Evolutionary conservation across 768 basidiomycete genomes (phyloP).

Genomic region (Hypsizygus marmoreus): DNA sequence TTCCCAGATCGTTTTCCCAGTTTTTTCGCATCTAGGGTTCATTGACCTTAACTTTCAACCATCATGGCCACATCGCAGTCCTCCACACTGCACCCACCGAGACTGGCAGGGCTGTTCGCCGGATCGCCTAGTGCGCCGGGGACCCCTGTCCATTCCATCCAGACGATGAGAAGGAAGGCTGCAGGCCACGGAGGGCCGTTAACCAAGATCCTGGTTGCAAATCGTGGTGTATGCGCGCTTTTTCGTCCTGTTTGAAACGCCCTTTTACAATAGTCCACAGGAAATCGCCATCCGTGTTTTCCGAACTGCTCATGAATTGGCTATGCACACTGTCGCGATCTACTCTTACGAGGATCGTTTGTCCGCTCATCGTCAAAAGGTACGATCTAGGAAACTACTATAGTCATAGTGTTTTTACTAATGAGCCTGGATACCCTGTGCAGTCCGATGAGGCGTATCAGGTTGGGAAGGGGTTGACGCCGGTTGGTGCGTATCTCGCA

Average conservation of each 20-base stretch:
- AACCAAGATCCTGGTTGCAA: constrained; percentile 91
- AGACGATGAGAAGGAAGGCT: constrained; percentile 87
- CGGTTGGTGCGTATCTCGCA: constrained; percentile 95
- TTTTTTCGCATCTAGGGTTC: too few relatives aligned
- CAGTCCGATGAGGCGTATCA: constrained; percentile 98
- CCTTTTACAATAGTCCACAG: constrained; percentile 40
- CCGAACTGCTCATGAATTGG: constrained; percentile 96
- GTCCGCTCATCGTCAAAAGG: constrained; percentile 98
- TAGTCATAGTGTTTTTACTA: constrained; percentile 35
- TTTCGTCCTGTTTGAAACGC: constrained; percentile 5
- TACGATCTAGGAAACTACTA: constrained; percentile 26
- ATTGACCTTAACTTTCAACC: constrained; percentile 18
- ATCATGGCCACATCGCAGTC: constrained; percentile 45
- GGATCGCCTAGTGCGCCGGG: constrained; percentile 76
- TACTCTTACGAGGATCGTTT: constrained; percentile 97
- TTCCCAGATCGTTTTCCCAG: too few relatives aligned
- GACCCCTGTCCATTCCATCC: constrained; percentile 88
- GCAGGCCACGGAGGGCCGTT: constrained; percentile 89
- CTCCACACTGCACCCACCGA: constrained; percentile 64
- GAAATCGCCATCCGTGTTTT: constrained; percentile 99
- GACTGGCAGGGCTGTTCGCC: constrained; percentile 73
- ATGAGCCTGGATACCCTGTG: constrained; percentile 38
- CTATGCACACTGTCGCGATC: constrained; percentile 99
- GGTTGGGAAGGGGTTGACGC: constrained; percentile 94
- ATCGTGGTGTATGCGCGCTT: constrained; percentile 72